Conservation (phyloP, 2,329 filamentous ascomycete genomes). For the Curvularia spicifera region DNA sequence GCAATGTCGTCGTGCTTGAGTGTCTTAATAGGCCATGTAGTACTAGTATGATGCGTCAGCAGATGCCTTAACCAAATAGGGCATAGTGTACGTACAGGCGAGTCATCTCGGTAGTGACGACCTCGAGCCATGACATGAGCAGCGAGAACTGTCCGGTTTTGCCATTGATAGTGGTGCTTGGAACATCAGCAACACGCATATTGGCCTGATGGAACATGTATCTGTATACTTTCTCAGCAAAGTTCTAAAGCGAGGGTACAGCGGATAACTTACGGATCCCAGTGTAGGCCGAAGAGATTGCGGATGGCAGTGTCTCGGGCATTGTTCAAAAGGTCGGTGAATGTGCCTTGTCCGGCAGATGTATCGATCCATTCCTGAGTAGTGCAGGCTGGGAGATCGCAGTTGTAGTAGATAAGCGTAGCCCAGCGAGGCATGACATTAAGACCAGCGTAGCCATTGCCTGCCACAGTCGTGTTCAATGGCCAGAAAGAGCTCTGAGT, state of each 20-base stretch:
- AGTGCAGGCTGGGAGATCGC: constrained; percentile 63
- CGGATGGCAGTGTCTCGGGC: constrained; percentile 62
- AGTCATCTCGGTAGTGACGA: constrained; percentile 60
- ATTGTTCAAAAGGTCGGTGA: constrained; percentile 58
- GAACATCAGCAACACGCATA: constrained; percentile 58
- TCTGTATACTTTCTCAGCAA: constrained; percentile 24
- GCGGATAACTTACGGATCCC: constrained; percentile 51
- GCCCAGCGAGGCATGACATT: constrained; percentile 66
- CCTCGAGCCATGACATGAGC: constrained; percentile 65
- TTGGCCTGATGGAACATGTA: constrained; percentile 73
- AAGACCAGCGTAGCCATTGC: constrained; percentile 63
- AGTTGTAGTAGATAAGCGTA: constrained; percentile 70
- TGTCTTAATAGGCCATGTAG: constrained; percentile 61
- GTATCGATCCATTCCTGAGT: constrained; percentile 67
- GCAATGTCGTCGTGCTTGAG: constrained; percentile 64
- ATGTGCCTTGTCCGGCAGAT: constrained; percentile 61
- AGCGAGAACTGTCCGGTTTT: constrained; percentile 58
- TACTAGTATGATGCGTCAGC: constrained; percentile 28
- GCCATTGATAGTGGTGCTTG: constrained; percentile 57
- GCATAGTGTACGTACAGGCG: constrained; percentile 50
- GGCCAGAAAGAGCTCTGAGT: constrained; percentile 62
- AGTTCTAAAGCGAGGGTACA: no score
- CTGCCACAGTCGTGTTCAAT: constrained; percentile 58
- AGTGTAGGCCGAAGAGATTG: constrained; percentile 63
- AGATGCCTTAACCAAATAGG: not conserved